Evolutionary conservation across 768 basidiomycete genomes (phyloP).

Genomic region (Macrolepiota fuliginosa): DNA sequence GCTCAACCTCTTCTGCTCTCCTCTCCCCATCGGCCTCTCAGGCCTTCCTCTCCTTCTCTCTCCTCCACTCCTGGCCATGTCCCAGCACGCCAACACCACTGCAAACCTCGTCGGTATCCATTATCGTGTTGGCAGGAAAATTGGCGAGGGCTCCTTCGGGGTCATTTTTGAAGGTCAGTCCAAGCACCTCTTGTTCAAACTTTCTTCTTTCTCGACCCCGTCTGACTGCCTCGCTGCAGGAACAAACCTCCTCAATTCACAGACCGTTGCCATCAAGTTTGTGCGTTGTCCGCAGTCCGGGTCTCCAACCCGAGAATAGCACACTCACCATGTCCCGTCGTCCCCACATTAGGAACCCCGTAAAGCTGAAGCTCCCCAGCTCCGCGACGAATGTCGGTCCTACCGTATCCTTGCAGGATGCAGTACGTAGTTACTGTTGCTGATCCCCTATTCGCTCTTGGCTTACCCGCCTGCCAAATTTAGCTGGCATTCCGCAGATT

Average conservation of each 20-base stretch:
- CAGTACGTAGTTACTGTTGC: constrained; percentile 52
- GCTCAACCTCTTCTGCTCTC: constrained; percentile 13
- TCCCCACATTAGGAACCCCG: constrained; percentile 65
- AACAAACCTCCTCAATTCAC: constrained; percentile 96
- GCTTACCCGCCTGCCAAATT: constrained; percentile 12
- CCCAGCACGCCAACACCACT: constrained; percentile 57
- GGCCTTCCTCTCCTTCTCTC: constrained; percentile 27
- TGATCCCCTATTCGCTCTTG: constrained; percentile 15
- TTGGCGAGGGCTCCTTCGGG: constrained; percentile 98
- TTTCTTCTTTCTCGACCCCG: background rate
- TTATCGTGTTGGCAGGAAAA: constrained; percentile 98
- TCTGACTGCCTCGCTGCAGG: constrained; percentile 44
- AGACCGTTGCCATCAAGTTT: constrained; percentile 99
- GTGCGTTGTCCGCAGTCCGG: constrained; percentile 50
- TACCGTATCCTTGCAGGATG: constrained; percentile 90
- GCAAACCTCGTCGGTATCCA: constrained; percentile 91
- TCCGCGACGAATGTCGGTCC: constrained; percentile 97
- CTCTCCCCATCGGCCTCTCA: constrained; percentile 21
- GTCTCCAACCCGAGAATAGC: constrained; percentile 7
- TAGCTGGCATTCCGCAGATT: constrained; percentile 97
- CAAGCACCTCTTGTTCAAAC: constrained; percentile 6
- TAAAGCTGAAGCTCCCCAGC: constrained; percentile 95
- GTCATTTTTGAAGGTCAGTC: constrained; percentile 86
- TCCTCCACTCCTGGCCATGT: constrained; percentile 48
- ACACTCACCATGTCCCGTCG: constrained; percentile 10